Evolutionary conservation across 2,329 filamentous ascomycete genomes (phyloP).

Genomic region (Exophiala sp.): DNA sequence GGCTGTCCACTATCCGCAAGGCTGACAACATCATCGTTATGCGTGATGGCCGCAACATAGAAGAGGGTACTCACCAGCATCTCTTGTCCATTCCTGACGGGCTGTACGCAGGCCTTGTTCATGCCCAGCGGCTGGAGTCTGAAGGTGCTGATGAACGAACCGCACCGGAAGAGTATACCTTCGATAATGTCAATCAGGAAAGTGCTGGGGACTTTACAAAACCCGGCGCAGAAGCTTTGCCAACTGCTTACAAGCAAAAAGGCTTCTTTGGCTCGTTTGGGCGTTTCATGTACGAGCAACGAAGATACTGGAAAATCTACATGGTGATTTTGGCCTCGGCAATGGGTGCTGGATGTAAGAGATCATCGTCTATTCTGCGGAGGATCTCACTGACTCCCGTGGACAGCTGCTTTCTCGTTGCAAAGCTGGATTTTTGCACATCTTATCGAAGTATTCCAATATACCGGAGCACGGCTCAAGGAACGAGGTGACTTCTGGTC

Average conservation of each 20-base stretch:
- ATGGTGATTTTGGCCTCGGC: conserved; percentile 28
- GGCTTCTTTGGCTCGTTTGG: conserved; percentile 31
- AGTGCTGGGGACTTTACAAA: conserved; percentile 12
- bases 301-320: conserved; percentile 32
- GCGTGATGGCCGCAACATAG: conserved; percentile 65
- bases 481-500: conserved; percentile 50
- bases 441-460: conserved; percentile 48
- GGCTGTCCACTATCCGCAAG: conserved; percentile 68
- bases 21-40: conserved; percentile 78
- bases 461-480: conserved; percentile 37
- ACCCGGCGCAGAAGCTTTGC: background rate
- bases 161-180: conserved; percentile 4
- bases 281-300: conserved; percentile 34
- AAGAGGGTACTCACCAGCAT: conserved; percentile 71
- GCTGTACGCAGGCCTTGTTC: conserved; percentile 51
- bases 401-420: conserved; percentile 49
- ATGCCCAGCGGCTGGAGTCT: conserved; percentile 27
- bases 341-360: conserved; percentile 34
- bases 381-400: conserved; percentile 12
- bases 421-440: conserved; percentile 48
- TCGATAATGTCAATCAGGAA: conserved; percentile 4
- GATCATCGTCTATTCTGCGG: background rate
- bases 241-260: conserved; percentile 18
- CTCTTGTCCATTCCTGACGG: conserved; percentile 59
- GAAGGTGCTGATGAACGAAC: conserved; percentile 37